Evolutionary conservation across 2,329 filamentous ascomycete species (phyloP), one percentile per base, ranked within the genome.

Genomic region (Ceratocystis variospora): DNA sequence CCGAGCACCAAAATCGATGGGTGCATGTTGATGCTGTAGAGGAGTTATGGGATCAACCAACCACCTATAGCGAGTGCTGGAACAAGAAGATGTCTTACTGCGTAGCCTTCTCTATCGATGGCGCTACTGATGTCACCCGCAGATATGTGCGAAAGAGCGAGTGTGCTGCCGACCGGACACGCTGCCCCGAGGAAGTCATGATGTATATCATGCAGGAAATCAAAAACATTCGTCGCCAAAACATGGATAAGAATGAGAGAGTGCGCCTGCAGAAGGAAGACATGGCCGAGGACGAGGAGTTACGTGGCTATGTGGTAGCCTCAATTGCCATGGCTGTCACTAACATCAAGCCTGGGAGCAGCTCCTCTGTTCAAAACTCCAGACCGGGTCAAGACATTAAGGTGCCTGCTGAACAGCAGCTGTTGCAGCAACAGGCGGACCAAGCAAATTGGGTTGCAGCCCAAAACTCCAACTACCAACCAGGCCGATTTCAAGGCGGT

Each of bases 21-120:
- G 82, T 97, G n/a, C 93, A 97, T 71, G 91, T 96, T 53, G 94
- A 99, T 75, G 87, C 87, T 44, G 96, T 93, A 73, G 94, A 97
- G 74, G 93, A 93, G 73, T 86, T 89, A 1, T 97, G 92, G 91
- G 94, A 99, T 74, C 91, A 93, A 72, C 94, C 94, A 63, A 83
- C 89, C 59, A 81, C 97, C 8, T 97, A 97, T 76, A 86, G 90
- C 5, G 90, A 96, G 76, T 93, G 92, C 68, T 99, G 94, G 94
- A 86, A 88, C 71, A 94, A 94, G 80, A 95, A 94, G 79, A 89
- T 97, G 79, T 92, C 90, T 0, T 99, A 99, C 77, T 96, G 92
- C 78, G 87, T 99, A 68, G 94, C 93, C 63, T 99, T 99, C 74
- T 96, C 91, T 12, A 91, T 90, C 67, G 94, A 99, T 69, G 94